Conservation (phyloP, 2,329 filamentous ascomycete species). For the Helotiales sp. region DNA sequence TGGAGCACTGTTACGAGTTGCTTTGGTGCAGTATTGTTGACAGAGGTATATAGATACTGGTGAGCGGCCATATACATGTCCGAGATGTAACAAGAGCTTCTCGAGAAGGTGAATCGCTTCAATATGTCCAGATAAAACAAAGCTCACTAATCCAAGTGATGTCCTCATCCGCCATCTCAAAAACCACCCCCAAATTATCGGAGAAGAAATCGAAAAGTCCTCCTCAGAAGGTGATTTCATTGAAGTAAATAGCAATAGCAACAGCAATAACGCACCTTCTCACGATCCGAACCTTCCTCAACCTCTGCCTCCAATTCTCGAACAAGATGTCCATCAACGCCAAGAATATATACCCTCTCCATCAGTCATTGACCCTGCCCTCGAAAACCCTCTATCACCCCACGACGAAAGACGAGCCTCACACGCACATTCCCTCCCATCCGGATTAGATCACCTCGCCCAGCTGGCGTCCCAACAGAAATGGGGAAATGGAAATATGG, state of each 20-base stretch:
- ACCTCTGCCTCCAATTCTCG: neutral
- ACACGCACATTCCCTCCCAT: constrained; percentile 22
- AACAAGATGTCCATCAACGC: constrained; percentile 14
- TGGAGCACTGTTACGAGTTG: neutral
- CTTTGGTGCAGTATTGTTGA: constrained; percentile 23
- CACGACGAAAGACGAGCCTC: constrained; percentile 15
- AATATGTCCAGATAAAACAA: neutral
- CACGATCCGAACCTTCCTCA: neutral
- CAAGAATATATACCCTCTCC: constrained; percentile 17
- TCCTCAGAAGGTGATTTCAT: constrained; percentile 21
- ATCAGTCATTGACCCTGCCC: constrained; percentile 25
- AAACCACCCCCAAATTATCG: constrained; percentile 25
- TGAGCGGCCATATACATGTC: constrained; percentile 54
- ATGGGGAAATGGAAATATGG: constrained; percentile 22
- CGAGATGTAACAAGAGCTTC: constrained; percentile 53
- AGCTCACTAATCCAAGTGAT: constrained; percentile 21
- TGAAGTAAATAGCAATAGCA: constrained; percentile 16
- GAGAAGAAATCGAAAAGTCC: constrained; percentile 22
- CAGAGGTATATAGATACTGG: constrained; percentile 45
- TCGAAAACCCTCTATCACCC: constrained; percentile 15
- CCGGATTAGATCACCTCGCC: constrained; percentile 26
- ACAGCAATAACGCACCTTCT: neutral
- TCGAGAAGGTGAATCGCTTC: constrained; percentile 46
- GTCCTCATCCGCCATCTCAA: constrained; percentile 29
- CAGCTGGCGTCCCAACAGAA: constrained; percentile 24